A percentile compares a stretch with the other conserved stretches of the same genome.
Evolutionary conservation across 2,329 filamentous ascomycete species (phyloP).

Genomic region (Chaetomium sp.): DNA sequence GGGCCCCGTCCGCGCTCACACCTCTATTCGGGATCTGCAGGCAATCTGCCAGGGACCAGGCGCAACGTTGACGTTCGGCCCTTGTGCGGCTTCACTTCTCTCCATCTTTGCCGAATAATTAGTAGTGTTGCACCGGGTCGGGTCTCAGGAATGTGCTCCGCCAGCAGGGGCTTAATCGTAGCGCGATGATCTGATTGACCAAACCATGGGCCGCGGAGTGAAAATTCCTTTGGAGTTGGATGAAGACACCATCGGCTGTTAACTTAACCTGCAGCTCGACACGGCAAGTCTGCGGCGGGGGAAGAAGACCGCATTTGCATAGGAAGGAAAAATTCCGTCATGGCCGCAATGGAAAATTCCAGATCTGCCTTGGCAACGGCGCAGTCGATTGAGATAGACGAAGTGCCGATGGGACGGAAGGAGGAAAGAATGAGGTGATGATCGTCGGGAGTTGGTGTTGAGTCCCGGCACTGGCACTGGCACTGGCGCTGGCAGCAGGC

Average conservation of each 20-base stretch:
- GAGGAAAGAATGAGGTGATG: neutral
- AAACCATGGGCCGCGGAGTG: neutral
- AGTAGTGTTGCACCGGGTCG: conserved; percentile 3
- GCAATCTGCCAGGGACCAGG: conserved; percentile 24
- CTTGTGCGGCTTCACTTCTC: conserved; percentile 9
- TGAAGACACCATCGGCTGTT: neutral
- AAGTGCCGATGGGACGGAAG: neutral
- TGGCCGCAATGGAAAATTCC: neutral
- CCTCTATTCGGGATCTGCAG: conserved; percentile 13
- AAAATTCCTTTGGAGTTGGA: neutral
- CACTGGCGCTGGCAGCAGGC: neutral
- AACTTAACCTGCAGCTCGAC: neutral
- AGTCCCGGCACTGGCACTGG: neutral
- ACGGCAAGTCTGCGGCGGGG: neutral
- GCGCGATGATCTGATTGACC: neutral
- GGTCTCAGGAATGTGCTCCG: conserved; percentile 14
- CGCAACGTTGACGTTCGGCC: conserved; percentile 6
- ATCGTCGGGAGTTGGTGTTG: neutral
- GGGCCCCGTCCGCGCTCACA: conserved; percentile 12
- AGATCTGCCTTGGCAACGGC: neutral
- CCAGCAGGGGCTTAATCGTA: neutral
- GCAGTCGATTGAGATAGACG: neutral
- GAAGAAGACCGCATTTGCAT: neutral
- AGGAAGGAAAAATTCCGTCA: neutral
- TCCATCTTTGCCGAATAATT: neutral